Conservation (phyloP, 78 protist genomes). For the Mantamonas sphyraenae region DNA sequence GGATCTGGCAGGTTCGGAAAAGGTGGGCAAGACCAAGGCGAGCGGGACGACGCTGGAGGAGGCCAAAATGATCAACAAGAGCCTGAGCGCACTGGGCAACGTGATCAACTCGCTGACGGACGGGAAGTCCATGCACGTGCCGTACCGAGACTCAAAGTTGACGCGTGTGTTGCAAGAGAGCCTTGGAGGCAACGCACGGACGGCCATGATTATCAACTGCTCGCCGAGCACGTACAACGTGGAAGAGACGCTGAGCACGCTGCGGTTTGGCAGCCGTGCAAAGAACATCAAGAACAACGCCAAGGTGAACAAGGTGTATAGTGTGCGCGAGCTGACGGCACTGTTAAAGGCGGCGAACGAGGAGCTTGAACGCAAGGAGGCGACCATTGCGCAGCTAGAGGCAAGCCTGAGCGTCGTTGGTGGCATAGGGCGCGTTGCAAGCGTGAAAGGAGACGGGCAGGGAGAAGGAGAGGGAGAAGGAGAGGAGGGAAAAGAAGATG, state of each 20-base stretch:
- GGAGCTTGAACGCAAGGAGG: constrained; percentile 35
- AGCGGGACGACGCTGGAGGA: constrained; percentile 55
- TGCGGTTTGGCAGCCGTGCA: constrained; percentile 71
- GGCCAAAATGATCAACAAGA: constrained; percentile 79
- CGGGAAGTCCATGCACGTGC: constrained; percentile 35
- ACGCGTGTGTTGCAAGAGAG: constrained; percentile 83
- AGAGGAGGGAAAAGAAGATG: no score
- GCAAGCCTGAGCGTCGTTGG: not conserved
- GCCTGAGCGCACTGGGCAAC: constrained; percentile 73
- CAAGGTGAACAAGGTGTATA: constrained; percentile 55
- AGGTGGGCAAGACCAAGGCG: constrained; percentile 74
- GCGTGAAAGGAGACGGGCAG: not conserved
- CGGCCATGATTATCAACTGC: constrained; percentile 61
- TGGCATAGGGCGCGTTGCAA: not conserved
- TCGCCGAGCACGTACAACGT: constrained; percentile 53
- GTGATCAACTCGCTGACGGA: constrained; percentile 81
- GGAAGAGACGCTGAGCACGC: constrained; percentile 61
- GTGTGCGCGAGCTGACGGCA: constrained; percentile 46
- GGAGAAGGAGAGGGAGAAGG: not conserved
- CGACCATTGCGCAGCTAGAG: constrained; percentile 26
- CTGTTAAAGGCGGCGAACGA: constrained; percentile 26
- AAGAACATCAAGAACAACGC: constrained; percentile 75
- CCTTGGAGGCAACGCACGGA: constrained; percentile 82
- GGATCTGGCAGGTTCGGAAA: constrained; percentile 89
- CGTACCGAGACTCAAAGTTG: constrained; percentile 78